Evolutionary conservation across 805 yeast genomes (phyloP).

Genomic region (Kuraishia molischiana): DNA sequence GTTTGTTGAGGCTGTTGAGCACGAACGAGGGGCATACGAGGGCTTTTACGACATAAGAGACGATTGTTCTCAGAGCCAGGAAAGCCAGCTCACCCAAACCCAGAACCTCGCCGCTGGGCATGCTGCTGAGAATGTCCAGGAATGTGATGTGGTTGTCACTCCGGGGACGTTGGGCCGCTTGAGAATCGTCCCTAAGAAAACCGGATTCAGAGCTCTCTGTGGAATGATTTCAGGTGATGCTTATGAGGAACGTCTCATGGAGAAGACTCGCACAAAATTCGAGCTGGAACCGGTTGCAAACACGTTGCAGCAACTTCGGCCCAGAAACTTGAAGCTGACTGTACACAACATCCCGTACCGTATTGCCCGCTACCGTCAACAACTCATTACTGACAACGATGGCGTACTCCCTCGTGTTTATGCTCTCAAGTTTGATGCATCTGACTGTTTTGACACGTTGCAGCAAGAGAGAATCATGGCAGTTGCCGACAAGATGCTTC

Average conservation of each 20-base stretch:
- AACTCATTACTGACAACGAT: conserved; percentile 7
- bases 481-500: background rate
- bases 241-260: too few relatives aligned
- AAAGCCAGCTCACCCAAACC: too few relatives aligned
- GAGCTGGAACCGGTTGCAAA: conserved; percentile 34
- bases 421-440: conserved; percentile 66
- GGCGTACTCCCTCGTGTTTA: conserved; percentile 26
- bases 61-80: too few relatives aligned
- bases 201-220: conserved; percentile 51
- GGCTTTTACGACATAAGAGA: too few relatives aligned
- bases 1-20: too few relatives aligned
- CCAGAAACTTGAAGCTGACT: conserved; percentile 18
- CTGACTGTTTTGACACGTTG: conserved; percentile 67
- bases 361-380: conserved; percentile 26
- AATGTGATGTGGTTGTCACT: too few relatives aligned
- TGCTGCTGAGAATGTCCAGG: too few relatives aligned
- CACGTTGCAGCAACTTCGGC: conserved; percentile 24
- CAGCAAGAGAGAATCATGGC: conserved; percentile 33
- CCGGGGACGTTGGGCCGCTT: too few relatives aligned
- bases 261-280: conserved; percentile 20
- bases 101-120: too few relatives aligned
- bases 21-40: too few relatives aligned
- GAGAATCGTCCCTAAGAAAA: conserved; percentile 50
- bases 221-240: too few relatives aligned
- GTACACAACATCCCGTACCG: conserved; percentile 31